phyloP scores from a whole-genome alignment of 805 yeast genomes.

The Candida saitoana region DNA sequence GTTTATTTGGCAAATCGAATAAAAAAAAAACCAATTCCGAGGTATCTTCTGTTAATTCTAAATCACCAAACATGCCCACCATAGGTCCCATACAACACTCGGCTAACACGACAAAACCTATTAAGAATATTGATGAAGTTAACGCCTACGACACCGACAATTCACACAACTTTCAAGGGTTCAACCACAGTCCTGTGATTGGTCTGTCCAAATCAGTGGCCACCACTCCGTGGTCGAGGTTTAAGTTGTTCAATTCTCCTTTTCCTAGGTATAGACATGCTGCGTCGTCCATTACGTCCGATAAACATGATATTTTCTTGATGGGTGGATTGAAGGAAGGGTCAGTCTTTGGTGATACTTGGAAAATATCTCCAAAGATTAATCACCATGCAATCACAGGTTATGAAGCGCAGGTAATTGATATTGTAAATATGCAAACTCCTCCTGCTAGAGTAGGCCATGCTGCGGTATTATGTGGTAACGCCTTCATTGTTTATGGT shows the following conservation, averaged over 20 bases:
- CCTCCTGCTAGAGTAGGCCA: slow-evolving; percentile 98
- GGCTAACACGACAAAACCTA: background rate
- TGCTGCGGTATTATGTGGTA: slow-evolving; percentile 85
- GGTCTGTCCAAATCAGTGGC: slow-evolving; percentile 6
- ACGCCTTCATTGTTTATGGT: slow-evolving; percentile 91
- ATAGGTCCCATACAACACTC: background rate
- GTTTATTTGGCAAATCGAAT: slow-evolving; percentile 4
- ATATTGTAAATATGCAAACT: slow-evolving; percentile 61
- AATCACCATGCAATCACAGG: slow-evolving; percentile 18
- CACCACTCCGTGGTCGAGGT: slow-evolving; percentile 62
- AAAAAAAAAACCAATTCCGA: slow-evolving; percentile 3
- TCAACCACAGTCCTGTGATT: slow-evolving; percentile 1
- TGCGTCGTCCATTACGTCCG: slow-evolving; percentile 62
- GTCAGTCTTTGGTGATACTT: slow-evolving; percentile 90
- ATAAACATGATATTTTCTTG: slow-evolving; percentile 74
- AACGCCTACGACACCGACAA: background rate
- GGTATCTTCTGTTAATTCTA: slow-evolving; percentile 1
- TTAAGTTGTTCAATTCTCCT: slow-evolving; percentile 68
- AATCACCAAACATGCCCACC: background rate
- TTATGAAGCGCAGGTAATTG: slow-evolving; percentile 30
- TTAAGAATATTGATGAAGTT: background rate
- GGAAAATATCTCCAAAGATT: slow-evolving; percentile 66
- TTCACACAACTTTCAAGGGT: background rate
- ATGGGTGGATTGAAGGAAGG: slow-evolving; percentile 96
- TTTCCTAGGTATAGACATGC: slow-evolving; percentile 95